Conservation (phyloP, 2,329 filamentous ascomycete genomes). For the Ceratocystis alfenasii region DNA sequence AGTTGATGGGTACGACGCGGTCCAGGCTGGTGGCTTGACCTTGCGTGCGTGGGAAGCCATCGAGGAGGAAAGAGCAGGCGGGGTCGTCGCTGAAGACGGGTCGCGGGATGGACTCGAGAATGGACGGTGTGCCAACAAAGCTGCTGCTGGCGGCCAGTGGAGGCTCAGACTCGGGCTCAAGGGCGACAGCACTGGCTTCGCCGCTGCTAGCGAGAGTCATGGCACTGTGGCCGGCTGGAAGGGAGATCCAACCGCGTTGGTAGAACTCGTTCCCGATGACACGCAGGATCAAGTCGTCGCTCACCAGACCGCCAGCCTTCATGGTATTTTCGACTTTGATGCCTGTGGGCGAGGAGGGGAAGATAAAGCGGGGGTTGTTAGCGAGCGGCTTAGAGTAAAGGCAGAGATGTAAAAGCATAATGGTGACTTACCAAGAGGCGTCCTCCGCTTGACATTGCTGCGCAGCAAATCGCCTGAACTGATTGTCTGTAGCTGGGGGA, state of each 20-base stretch:
- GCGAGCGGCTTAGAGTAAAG: conserved; percentile 15
- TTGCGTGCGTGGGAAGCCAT: conserved; percentile 87
- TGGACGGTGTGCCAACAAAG: conserved; percentile 27
- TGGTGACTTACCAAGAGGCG: conserved; percentile 58
- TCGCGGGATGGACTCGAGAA: conserved; percentile 32
- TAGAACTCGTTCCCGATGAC: conserved; percentile 84
- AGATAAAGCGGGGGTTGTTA: neutral
- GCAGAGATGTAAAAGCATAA: neutral
- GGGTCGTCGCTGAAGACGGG: conserved; percentile 53
- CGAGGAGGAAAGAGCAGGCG: conserved; percentile 80
- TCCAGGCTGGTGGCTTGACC: conserved; percentile 68
- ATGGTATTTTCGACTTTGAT: conserved; percentile 85
- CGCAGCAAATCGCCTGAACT: conserved; percentile 88
- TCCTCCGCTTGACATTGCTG: conserved; percentile 81
- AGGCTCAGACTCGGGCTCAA: neutral
- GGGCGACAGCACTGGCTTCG: conserved; percentile 27
- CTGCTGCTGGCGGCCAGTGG: conserved; percentile 34
- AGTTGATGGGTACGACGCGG: conserved; percentile 78
- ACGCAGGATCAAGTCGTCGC: conserved; percentile 80
- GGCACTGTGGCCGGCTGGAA: conserved; percentile 30
- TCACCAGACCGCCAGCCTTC: conserved; percentile 77
- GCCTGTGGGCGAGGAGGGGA: conserved; percentile 39
- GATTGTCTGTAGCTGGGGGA: conserved; percentile 79
- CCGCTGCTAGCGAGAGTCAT: conserved; percentile 16
- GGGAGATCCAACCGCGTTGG: conserved; percentile 69